These are phyloP conservation scores for Komagataella pastoris DNA, from an alignment of 805 yeast species.

Conservation along the genomic window DNA sequence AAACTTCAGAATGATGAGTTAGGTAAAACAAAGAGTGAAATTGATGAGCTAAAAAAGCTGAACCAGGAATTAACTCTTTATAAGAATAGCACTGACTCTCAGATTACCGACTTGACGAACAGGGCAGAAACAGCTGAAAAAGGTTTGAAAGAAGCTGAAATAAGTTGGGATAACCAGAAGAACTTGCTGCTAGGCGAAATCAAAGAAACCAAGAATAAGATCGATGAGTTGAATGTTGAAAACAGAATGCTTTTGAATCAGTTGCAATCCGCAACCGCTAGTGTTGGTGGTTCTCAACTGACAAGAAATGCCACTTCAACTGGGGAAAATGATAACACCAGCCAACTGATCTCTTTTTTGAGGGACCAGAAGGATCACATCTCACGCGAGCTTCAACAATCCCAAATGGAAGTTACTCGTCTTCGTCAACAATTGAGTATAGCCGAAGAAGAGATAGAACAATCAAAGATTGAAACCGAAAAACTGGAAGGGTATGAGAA, in stretches of 20 bases:
- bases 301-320: neutral
- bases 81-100: neutral
- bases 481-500: slow-evolving; percentile 12
- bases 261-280: slow-evolving; percentile 24
- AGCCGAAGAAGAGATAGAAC: slow-evolving; percentile 35
- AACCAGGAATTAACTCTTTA: neutral
- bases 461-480: slow-evolving; percentile 32
- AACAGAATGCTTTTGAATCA: slow-evolving; percentile 58
- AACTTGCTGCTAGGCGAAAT: slow-evolving; percentile 31
- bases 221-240: slow-evolving; percentile 51
- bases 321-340: slow-evolving; percentile 19
- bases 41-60: neutral
- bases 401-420: slow-evolving; percentile 44
- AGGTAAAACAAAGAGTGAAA: neutral
- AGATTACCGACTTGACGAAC: slow-evolving; percentile 1
- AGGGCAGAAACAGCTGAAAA: slow-evolving; percentile 10
- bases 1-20: neutral
- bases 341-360: slow-evolving; percentile 45
- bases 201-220: slow-evolving; percentile 25
- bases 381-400: slow-evolving; percentile 11
- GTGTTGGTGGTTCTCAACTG: neutral
- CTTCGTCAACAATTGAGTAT: slow-evolving; percentile 36
- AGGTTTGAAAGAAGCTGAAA: slow-evolving; percentile 21
- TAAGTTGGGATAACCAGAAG: slow-evolving; percentile 32
- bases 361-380: slow-evolving; percentile 56